These are phyloP conservation scores for Psilocybe cubensis DNA, from an alignment of 768 basidiomycete species.

Conservation along the genomic window DNA sequence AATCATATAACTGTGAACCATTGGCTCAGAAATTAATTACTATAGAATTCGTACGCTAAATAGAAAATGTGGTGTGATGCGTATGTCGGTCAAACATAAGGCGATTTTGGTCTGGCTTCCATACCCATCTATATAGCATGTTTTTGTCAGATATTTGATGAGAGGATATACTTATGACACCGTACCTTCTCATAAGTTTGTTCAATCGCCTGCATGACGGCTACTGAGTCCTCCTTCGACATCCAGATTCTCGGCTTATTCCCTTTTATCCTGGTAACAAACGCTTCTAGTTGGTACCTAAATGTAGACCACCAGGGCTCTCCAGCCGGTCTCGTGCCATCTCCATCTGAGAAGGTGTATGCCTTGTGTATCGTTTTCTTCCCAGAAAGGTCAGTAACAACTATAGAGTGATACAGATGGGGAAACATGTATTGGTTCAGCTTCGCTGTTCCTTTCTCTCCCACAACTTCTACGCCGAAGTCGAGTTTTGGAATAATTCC, in stretches of 20 bases:
- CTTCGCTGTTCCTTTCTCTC: slow-evolving; percentile 41
- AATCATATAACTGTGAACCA: no score
- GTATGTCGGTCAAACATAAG: no score
- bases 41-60: no score
- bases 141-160: no score
- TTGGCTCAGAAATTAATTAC: no score
- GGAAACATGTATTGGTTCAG: slow-evolving; percentile 45
- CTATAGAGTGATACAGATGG: slow-evolving; percentile 46
- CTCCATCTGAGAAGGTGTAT: slow-evolving; percentile 31
- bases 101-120: no score
- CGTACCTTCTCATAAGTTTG: slow-evolving; percentile 43
- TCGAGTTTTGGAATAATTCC: slow-evolving; percentile 44
- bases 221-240: slow-evolving; percentile 40
- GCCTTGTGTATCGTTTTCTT: slow-evolving; percentile 41
- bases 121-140: no score
- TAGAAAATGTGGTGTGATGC: no score
- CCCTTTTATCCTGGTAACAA: slow-evolving; percentile 53
- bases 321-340: slow-evolving; percentile 31
- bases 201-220: slow-evolving; percentile 49
- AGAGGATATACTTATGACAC: no score
- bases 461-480: slow-evolving; percentile 34
- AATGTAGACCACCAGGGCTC: slow-evolving; percentile 61
- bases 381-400: slow-evolving; percentile 31
- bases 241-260: slow-evolving; percentile 48
- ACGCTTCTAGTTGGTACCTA: slow-evolving; percentile 59